Percentiles rank a stretch among this genome's conserved stretches.
Evolutionary conservation across 2,329 filamentous ascomycete species (phyloP).

Genomic region (Paraphoma sp.): DNA sequence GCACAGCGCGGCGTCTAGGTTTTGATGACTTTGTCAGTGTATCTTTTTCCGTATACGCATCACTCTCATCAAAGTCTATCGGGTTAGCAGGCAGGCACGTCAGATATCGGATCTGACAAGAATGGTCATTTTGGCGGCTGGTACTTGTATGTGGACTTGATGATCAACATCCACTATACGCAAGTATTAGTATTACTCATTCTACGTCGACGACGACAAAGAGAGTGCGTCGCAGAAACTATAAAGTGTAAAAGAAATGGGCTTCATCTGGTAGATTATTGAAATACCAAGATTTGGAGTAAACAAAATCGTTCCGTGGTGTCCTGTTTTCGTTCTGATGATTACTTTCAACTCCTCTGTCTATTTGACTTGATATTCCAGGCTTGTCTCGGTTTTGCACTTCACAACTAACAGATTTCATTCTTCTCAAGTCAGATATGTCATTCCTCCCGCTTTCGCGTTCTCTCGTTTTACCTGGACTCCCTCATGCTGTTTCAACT

Average conservation of each 20-base stretch:
- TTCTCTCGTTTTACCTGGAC: too few species aligned
- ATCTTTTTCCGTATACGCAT: not conserved
- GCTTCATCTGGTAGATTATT: constrained; percentile 2
- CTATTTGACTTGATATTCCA: too few species aligned
- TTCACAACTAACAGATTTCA: too few species aligned
- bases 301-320: not conserved
- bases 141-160: not conserved
- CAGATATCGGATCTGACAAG: constrained; percentile 1
- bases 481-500: too few species aligned
- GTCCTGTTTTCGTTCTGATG: too few species aligned
- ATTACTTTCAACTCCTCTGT: too few species aligned
- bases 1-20: constrained; percentile 4
- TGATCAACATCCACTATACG: not conserved
- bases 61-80: not conserved
- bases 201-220: too few species aligned
- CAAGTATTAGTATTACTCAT: not conserved
- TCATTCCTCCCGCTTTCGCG: too few species aligned
- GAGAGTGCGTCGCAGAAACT: not conserved
- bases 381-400: too few species aligned
- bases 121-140: not conserved
- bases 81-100: not conserved
- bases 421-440: too few species aligned
- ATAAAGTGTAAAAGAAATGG: constrained; percentile 1
- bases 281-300: constrained; percentile 1
- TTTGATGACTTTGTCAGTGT: not conserved